Evolutionary conservation across 768 basidiomycete genomes (phyloP), one percentile per base, ranked within the genome.

Genomic region (Collybia sordida): DNA sequence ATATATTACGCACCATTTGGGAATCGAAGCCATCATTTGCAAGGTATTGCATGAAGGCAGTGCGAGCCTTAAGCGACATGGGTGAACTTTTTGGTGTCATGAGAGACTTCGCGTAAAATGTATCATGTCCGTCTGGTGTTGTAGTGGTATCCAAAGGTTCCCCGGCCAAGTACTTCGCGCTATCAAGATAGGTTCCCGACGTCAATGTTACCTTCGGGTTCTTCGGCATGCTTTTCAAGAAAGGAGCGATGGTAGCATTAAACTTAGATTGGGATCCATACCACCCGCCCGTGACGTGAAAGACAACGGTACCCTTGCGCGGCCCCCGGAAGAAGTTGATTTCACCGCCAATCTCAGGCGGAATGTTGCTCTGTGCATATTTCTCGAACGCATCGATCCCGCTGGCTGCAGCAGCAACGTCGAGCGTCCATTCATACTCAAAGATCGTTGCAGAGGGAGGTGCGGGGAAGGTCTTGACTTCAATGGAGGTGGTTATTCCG

Each of bases 401-500:
- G 6, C 60, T 59, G 3, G 69, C 63, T 0, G 73, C 72, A 1
- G 57, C 54, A 0, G 62, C 35, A 1, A 62, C 56, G 31, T 63
- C 54, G 23, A 76, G 53, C 41, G 66, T 58, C 74, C 75, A 79
- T 1, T 50, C 40, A 44, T 75, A 75, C 35, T 63, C 49, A 25
- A 53, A 60, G n/a, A 58, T 52, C 0, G 56, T 61, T 0, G 57
- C 43, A 3, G 53, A 53, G 14, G 49, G 49, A 6, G 63, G 61
- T 24, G 47, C 52, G 1, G 50, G 45, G 43, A 59, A 62, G 15
- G 61, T 60, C 9, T 47, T 52, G 47, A 60, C 45, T 31, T 55
- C 48, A 3, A 58, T 52, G 0, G 57, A 54, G 34, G 61, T 62
- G 19, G 51, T 49, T 5, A 64, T 58, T 6, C 57, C 63, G 39